Conservation (phyloP, 2,329 filamentous ascomycete species). For the Acrocalymma vagum region DNA sequence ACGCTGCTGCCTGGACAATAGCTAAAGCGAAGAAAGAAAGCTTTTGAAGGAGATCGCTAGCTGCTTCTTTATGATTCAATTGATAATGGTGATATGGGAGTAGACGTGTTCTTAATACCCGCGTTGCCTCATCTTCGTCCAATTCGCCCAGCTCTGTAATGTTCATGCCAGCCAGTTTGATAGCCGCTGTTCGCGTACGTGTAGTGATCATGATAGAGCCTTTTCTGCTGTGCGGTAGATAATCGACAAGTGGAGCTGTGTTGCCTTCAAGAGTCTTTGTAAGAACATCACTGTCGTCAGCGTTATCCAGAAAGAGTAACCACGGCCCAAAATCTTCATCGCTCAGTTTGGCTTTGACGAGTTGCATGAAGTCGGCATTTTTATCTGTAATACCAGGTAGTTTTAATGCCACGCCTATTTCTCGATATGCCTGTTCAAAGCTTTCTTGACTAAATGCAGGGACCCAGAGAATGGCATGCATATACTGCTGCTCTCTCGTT, state of each 20-base stretch:
- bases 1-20: conserved; percentile 29
- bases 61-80: too few species aligned
- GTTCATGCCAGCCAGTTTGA: conserved; percentile 14
- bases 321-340: conserved; percentile 36
- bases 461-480: neutral
- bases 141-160: conserved; percentile 30
- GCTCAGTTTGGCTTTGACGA: conserved; percentile 47
- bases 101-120: too few species aligned
- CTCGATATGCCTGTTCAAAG: conserved; percentile 5
- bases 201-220: conserved; percentile 46
- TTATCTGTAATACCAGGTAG: neutral
- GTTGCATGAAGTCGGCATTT: conserved; percentile 42
- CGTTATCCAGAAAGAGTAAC: conserved; percentile 57
- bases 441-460: neutral
- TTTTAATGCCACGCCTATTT: neutral
- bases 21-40: conserved; percentile 21
- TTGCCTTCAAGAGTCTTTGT: conserved; percentile 15
- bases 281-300: conserved; percentile 49
- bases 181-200: conserved; percentile 18
- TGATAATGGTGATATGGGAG: too few species aligned
- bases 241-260: conserved; percentile 26
- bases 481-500: neutral
- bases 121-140: conserved; percentile 19
- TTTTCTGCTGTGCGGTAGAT: conserved; percentile 39
- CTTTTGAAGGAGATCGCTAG: too few species aligned